These are phyloP conservation scores for Areca catechu DNA, from an alignment of 176 grass and related monocot genomes.

Conservation along the genomic window DNA sequence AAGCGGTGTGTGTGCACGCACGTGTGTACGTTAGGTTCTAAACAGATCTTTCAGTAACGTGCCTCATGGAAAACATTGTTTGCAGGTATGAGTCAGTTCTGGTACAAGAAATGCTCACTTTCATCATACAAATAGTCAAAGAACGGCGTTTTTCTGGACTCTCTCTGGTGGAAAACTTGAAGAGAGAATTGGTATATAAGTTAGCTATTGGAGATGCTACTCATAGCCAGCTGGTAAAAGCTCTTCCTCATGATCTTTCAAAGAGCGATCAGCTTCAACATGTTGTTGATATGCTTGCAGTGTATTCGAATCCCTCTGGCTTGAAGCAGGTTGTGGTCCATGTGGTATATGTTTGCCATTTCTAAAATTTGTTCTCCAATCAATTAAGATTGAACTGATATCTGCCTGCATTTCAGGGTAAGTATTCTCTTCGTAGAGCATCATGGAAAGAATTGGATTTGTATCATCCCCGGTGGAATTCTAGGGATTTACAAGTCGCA, in stretches of 20 bases:
- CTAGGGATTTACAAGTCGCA: conserved; percentile 75
- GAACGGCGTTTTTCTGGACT: conserved; percentile 88
- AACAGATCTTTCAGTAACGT: too few relatives aligned
- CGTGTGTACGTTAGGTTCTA: too few relatives aligned
- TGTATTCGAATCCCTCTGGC: conserved; percentile 92
- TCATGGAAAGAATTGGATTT: conserved; percentile 94
- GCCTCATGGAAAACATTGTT: neutral
- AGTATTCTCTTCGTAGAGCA: conserved; percentile 69
- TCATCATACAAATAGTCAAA: conserved; percentile 94
- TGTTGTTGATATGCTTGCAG: conserved; percentile 71
- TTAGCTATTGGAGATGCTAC: conserved; percentile 77
- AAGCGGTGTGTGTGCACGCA: too few relatives aligned
- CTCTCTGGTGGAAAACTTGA: conserved; percentile 77
- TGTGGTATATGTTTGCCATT: too few relatives aligned
- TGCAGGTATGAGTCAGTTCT: conserved; percentile 78
- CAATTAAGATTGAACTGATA: conserved; percentile 1
- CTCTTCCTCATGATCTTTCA: conserved; percentile 77
- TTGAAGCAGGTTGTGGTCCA: conserved; percentile 79
- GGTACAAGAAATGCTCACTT: conserved; percentile 85
- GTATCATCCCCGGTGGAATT: conserved; percentile 98
- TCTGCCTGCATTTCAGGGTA: conserved; percentile 45
- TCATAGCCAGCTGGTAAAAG: conserved; percentile 84
- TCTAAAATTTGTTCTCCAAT: conserved; percentile 8
- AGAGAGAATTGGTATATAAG: conserved; percentile 80
- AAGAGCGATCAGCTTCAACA: conserved; percentile 68